Percentiles rank a stretch among this genome's conserved stretches.
phyloP scores from a whole-genome alignment of 1,284 basidiomycete genomes.

The Chiua sp. region DNA sequence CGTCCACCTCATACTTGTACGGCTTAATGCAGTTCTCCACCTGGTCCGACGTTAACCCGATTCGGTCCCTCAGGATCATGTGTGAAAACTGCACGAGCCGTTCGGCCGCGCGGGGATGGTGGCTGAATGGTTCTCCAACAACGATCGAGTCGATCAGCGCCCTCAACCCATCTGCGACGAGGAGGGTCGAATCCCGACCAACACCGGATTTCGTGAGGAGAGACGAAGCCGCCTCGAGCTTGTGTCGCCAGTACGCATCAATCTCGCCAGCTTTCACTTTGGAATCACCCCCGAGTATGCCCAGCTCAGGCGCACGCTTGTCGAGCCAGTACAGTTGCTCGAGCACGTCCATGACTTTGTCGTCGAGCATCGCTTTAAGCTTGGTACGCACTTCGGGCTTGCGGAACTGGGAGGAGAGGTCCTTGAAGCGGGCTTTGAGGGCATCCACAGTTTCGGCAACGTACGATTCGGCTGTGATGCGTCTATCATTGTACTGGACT shows the following conservation, averaged over 20 bases:
- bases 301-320: conserved; percentile 80
- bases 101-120: conserved; percentile 88
- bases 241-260: conserved; percentile 95
- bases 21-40: conserved; percentile 99
- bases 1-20: conserved; percentile 96
- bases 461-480: conserved; percentile 95
- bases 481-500: conserved; percentile 98
- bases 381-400: conserved; percentile 89
- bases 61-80: conserved; percentile 89
- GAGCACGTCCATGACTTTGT: conserved; percentile 96
- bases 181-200: conserved; percentile 91
- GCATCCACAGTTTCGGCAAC: conserved; percentile 96
- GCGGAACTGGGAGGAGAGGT: conserved; percentile 84
- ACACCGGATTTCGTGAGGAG: conserved; percentile 96
- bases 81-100: conserved; percentile 93
- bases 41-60: conserved; percentile 94
- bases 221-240: conserved; percentile 91
- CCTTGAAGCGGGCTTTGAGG: conserved; percentile 91
- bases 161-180: conserved; percentile 95
- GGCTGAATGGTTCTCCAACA: conserved; percentile 88
- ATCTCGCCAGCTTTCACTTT: conserved; percentile 80
- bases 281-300: conserved; percentile 72
- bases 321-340: conserved; percentile 99
- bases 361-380: conserved; percentile 93
- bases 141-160: conserved; percentile 90